Base-by-base conservation (phyloP, 345 rosid genomes). In the Eutrema japonicum region DNA sequence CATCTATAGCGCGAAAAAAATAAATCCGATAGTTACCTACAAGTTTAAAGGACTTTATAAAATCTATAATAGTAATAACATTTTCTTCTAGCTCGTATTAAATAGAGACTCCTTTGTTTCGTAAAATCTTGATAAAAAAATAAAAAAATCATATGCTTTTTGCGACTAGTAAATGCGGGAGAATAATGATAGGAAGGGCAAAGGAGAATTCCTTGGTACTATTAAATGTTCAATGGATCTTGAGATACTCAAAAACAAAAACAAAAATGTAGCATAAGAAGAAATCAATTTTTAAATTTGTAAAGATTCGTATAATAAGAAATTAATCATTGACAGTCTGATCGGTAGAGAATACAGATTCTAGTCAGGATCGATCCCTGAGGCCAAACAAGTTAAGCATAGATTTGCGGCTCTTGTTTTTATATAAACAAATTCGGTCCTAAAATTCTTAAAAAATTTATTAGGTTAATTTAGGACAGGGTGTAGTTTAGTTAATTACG, bases 151-250 rank as follows among this genome's bases (percentile, higher is more conserved):
- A 70, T 58, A 58, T 58, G 57, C 41, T 48, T 42, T 47, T 37
- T 59, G 66, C 59, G 74, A 38, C 35, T n/a, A 26, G 49, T 48
- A 70, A 70, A 33, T 37, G 26, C 45, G 22, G 2, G 10, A 49
- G 50, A 60, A 60, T 41, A 60, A 37, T 49, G 41, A 50, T 30
- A 55, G 16, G 68, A 71, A 71, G 75, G 75, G 41, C 27, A 61
- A 61, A 71, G 27, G 68, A n/a, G 16, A 50, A 61, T 50, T 71
- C 60, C 75, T 71, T 60, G 59, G 33, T 60, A 60, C 60, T 50
- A 14, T 60, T 71, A 60, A 60, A 71, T 71, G 68, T 61, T 71
- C 50, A 50, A 60, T 60, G 59, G 51, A 52, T 70, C 74, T 70
- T 48, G 49, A 47, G 48, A 58, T 58, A 6, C n/a, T 70, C 48